Conservation (phyloP, 2,329 filamentous ascomycete genomes). For the Hymenoscyphus salicellus region DNA sequence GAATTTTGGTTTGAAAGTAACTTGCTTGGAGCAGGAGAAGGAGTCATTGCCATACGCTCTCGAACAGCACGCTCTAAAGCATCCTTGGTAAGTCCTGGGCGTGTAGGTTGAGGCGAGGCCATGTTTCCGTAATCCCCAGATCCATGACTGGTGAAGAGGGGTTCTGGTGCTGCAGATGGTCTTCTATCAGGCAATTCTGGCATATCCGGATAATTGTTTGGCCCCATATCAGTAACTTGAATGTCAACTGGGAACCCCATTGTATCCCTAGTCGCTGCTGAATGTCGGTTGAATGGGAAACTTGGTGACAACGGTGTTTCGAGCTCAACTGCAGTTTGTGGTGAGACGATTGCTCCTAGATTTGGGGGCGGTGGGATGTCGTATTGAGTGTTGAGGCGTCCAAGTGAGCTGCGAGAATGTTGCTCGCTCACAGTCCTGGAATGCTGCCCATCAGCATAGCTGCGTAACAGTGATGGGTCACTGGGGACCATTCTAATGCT, state of each 20-base stretch:
- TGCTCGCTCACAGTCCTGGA: not conserved
- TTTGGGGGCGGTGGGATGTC: not conserved
- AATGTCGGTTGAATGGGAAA: not conserved
- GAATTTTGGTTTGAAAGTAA: not conserved
- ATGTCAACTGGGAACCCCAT: slow-evolving; percentile 12
- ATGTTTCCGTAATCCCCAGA: not conserved
- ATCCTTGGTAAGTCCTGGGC: not conserved
- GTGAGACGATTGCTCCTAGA: not conserved
- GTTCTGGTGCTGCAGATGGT: not conserved
- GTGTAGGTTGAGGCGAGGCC: not conserved
- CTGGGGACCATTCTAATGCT: slow-evolving; percentile 8
- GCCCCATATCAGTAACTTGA: not conserved
- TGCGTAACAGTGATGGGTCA: slow-evolving; percentile 7
- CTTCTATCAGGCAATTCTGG: not conserved
- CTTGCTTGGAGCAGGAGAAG: not conserved
- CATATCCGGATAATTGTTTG: not conserved
- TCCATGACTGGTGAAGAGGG: not conserved
- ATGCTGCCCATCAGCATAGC: not conserved
- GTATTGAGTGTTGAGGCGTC: not conserved
- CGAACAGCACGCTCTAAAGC: not conserved
- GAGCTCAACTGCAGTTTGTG: not conserved
- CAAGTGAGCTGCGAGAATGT: not conserved
- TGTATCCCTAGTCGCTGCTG: slow-evolving; percentile 3
- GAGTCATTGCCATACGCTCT: not conserved
- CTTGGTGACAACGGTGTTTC: not conserved